Evolutionary conservation across 1,139 yeast genomes (phyloP), one percentile per base, ranked within the genome.

Genomic region (Suzukiozyma palmioleophila): DNA sequence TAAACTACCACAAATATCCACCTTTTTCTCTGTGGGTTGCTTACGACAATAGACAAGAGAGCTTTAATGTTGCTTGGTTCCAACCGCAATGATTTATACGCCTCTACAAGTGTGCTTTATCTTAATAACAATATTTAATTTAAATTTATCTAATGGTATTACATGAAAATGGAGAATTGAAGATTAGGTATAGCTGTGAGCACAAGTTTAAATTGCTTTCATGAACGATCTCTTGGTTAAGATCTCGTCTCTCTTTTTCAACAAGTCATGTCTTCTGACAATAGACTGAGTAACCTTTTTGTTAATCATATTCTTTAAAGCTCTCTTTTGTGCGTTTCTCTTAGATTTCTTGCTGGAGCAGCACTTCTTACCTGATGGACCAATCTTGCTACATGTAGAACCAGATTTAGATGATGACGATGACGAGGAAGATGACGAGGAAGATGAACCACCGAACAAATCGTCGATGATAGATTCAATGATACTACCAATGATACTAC

Each of bases 271-370:
- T 33, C 36, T 35, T 14, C 38, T 35, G 6, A 32, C 47, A 29
- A 36, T 32, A 28, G 50, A 45, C 29, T 39, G 39, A 6, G 44
- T 50, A 18, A 54, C 47, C 27, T 54, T 49, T 28, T 49, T 41
- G 41, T 47, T 51, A 30, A 55, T 45, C 25, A 48, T 44, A 35
- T 44, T 50, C 36, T 43, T 51, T 44, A 55, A 45, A 21, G 52
- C 54, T 42, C 58, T 50, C 45, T 50, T 54, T 42, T 52, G 45
- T 7, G 49, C 46, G 37, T 47, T 46, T 38, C 42, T 43, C 10
- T 31, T 34, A 13, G 42, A 40, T n/a, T 37, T 35, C 7, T 35
- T 35, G 28, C 39, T 18, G 9, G 43, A 35, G 37, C 49, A 46
- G 33, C 49, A 43, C 24, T 39, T 42, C 38, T 33, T 44, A 26